Percentiles rank a stretch among this genome's conserved stretches.
Conservation (phyloP, 495 filamentous ascomycete species). For the Xylaria cubensis region DNA sequence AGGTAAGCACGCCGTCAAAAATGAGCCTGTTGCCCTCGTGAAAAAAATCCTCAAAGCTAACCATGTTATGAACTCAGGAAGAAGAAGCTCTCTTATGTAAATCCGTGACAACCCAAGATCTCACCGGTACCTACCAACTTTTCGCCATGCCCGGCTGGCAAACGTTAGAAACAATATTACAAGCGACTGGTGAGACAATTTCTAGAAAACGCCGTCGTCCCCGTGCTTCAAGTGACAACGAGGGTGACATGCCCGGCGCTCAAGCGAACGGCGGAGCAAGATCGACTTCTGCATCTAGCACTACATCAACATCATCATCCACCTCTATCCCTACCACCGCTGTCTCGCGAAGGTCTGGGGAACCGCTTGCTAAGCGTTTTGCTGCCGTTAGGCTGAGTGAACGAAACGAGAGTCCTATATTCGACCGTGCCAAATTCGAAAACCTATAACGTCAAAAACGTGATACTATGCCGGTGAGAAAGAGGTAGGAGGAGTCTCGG, state of each 20-base stretch:
- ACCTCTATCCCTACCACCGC: conserved; percentile 42
- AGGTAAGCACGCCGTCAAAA: conserved; percentile 56
- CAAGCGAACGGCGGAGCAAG: conserved; percentile 37
- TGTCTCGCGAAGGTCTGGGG: conserved; percentile 46
- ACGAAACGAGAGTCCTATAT: conserved; percentile 33
- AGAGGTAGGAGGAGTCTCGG: neutral
- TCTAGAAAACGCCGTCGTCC: conserved; percentile 64
- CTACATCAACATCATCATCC: conserved; percentile 20
- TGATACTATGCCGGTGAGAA: neutral
- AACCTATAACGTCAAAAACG: conserved; percentile 29
- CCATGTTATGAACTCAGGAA: conserved; percentile 61
- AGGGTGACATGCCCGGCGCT: conserved; percentile 24
- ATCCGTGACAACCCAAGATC: conserved; percentile 78
- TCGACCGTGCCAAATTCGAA: conserved; percentile 36
- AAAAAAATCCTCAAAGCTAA: conserved; percentile 12
- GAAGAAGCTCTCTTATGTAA: conserved; percentile 87
- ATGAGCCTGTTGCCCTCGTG: neutral
- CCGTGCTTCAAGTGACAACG: conserved; percentile 55
- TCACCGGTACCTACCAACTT: conserved; percentile 78
- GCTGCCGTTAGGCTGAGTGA: conserved; percentile 93
- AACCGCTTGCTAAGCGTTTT: conserved; percentile 97
- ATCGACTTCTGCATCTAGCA: conserved; percentile 25
- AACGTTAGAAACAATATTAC: conserved; percentile 88
- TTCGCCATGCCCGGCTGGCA: conserved; percentile 88
- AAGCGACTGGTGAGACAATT: conserved; percentile 95